Evolutionary conservation across 192 early-diverging fungal species (phyloP).

Genomic region (Endogone sp.): DNA sequence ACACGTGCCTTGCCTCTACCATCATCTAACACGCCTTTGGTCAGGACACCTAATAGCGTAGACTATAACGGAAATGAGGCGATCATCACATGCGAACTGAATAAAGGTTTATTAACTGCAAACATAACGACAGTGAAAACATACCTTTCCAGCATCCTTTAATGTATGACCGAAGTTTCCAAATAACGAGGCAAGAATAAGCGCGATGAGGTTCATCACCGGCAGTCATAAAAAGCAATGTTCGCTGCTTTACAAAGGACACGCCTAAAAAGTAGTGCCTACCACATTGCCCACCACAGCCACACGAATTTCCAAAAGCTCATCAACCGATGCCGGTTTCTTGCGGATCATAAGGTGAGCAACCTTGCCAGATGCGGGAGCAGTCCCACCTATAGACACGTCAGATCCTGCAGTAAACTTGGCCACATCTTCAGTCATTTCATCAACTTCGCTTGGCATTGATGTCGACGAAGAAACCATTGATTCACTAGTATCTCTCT

Average conservation of each 20-base stretch:
- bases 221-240: too few species aligned
- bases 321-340: constrained; percentile 68
- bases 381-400: constrained; percentile 1
- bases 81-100: too few species aligned
- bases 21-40: constrained; percentile 88
- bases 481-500: constrained; percentile 21
- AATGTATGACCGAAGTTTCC: background rate
- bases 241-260: too few species aligned
- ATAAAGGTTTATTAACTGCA: too few species aligned
- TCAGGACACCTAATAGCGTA: constrained; percentile 86
- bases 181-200: background rate
- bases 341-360: constrained; percentile 68
- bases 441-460: constrained; percentile 1
- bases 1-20: constrained; percentile 88
- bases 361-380: constrained; percentile 16
- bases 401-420: background rate
- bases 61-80: constrained; percentile 38
- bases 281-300: constrained; percentile 90
- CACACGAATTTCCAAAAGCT: constrained; percentile 81
- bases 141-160: constrained; percentile 68
- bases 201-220: too few species aligned
- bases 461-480: constrained; percentile 26
- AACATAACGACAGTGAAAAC: too few species aligned
- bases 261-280: too few species aligned
- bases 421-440: background rate